These are phyloP conservation scores for Populus ilicifolia DNA, from an alignment of 345 rosid species.

Conservation along the genomic window DNA sequence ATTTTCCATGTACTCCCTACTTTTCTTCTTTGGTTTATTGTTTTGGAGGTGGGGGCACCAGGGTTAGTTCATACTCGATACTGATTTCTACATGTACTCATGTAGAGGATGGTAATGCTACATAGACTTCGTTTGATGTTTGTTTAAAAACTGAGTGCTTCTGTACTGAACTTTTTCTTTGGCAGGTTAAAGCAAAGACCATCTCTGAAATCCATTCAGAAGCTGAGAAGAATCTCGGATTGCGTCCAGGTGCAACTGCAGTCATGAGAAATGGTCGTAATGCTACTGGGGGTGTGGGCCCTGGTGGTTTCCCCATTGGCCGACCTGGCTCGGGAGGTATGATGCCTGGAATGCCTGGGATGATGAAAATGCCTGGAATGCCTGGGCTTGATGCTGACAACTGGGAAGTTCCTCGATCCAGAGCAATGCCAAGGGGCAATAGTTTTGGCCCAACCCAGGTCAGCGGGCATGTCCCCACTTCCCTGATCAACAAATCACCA, in stretches of 20 bases:
- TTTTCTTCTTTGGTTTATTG: background rate
- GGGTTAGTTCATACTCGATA: background rate
- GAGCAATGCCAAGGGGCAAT: slow-evolving; percentile 69
- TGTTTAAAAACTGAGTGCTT: background rate
- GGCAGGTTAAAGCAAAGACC: slow-evolving; percentile 78
- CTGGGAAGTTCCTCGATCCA: slow-evolving; percentile 64
- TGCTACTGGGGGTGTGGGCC: slow-evolving; percentile 40
- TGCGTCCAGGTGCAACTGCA: slow-evolving; percentile 87
- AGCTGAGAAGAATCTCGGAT: slow-evolving; percentile 76
- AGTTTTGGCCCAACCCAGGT: slow-evolving; percentile 42
- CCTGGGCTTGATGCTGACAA: slow-evolving; percentile 64
- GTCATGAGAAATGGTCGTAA: slow-evolving; percentile 56
- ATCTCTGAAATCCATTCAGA: slow-evolving; percentile 81
- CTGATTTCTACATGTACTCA: background rate
- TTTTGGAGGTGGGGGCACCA: background rate
- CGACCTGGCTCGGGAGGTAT: slow-evolving; percentile 85
- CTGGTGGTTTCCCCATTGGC: slow-evolving; percentile 52
- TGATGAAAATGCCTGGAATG: slow-evolving; percentile 85
- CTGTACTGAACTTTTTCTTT: slow-evolving; percentile 1
- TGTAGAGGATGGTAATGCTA: background rate
- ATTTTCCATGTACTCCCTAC: background rate
- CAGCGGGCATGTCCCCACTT: slow-evolving; percentile 38
- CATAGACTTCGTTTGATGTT: background rate
- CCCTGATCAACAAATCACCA: slow-evolving; percentile 38
- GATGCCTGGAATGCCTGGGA: slow-evolving; percentile 97